Evolutionary conservation across 1,284 basidiomycete genomes (phyloP), one percentile per base, ranked within the genome.

Genomic region (Microbotryum scabiosae): DNA sequence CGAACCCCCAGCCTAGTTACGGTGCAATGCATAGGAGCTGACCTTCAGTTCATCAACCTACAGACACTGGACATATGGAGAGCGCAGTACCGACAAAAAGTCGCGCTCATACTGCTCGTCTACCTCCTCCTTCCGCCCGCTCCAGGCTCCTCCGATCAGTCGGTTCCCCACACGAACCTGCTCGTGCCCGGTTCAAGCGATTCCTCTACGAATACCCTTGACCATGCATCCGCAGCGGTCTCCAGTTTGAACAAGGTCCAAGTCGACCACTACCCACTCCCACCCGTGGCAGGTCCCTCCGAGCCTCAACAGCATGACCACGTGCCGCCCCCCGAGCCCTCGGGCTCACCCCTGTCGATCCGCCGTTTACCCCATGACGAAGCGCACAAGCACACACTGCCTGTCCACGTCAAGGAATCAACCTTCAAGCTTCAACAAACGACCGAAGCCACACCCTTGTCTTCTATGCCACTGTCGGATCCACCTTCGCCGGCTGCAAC

Each of bases 1-100:
- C 36, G 16, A 41, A 18, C 1, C 36, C 12, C 12, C 5, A 41
- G 5, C 9, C 36, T 12, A 18, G 14, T 41, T 6, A 41, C 12
- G 36, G 14, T 9, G 30, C 12, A 41, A 12, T 18, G 36, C 36
- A 30, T 30, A 10, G 30, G 36, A 41, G 16, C 14, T 41, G 36
- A 41, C 36, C 16, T 41, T 41, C 0, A 18, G 16, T 16, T 4
- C 36, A 41, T 41, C 14, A 12, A 5, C 4, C 9, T 1, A 30
- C 58, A 60, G 58, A 60, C 58, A 21, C 52, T 60, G 20, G 58
- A 60, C 21, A 25, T 52, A 1, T 60, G 51, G 32, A 45, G 44
- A 25, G 18, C 30, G n/a, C 58, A 60, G 21, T 49, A 41, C n/a
- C 52, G 52, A 6, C 52, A 45, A 25, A 60, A 60, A 25, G 32